Evolutionary conservation across 75 land plant species (phyloP).

Genomic region (Cupressus sempervirens): DNA sequence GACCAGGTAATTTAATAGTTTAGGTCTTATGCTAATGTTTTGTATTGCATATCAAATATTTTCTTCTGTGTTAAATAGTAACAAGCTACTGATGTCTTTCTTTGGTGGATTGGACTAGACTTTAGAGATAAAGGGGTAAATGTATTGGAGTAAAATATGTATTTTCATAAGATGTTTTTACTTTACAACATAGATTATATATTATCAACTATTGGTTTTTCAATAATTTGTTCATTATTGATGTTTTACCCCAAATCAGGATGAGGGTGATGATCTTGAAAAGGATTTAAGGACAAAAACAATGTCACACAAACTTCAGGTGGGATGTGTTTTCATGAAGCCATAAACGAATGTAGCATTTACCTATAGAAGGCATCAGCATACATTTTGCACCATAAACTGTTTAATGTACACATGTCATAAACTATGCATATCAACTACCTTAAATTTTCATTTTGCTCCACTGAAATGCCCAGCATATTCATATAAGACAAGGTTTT

Average conservation of each 20-base stretch:
- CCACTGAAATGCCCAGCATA: neutral
- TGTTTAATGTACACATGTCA: neutral
- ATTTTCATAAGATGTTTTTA: neutral
- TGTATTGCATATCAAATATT: neutral
- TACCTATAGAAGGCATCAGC: neutral
- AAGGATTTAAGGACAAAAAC: slow-evolving; percentile 47
- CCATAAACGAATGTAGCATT: neutral
- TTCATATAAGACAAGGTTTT: neutral
- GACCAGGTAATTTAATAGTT: slow-evolving; percentile 24
- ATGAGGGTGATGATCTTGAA: slow-evolving; percentile 39
- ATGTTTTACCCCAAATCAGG: slow-evolving; percentile 15
- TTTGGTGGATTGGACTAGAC: neutral
- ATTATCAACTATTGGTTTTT: neutral
- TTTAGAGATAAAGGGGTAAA: neutral
- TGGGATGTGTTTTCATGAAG: slow-evolving; percentile 9
- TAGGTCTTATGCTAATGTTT: neutral
- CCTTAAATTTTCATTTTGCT: neutral
- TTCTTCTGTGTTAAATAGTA: neutral
- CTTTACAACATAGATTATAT: neutral
- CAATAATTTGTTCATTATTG: neutral
- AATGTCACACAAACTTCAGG: slow-evolving; percentile 59
- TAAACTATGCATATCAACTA: neutral
- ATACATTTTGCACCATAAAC: neutral
- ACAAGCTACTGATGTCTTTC: neutral
- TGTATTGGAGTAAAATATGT: neutral